Base-by-base conservation (phyloP, 192 early-diverging fungal species). In the Podochytrium sp. region DNA sequence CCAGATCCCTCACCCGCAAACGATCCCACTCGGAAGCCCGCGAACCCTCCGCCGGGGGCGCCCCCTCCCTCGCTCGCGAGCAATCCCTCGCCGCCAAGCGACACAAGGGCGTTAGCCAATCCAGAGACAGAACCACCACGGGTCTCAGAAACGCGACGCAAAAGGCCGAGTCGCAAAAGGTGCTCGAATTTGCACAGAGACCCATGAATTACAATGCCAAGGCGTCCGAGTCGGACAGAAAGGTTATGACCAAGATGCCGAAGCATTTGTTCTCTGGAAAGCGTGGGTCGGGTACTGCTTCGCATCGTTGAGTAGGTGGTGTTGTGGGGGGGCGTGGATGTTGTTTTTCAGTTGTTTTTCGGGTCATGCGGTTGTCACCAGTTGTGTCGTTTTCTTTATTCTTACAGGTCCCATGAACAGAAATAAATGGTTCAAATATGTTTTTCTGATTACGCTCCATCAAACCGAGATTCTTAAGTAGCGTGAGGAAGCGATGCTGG, bases 241-340 rank as follows among this genome's bases (percentile, higher is more conserved):
- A 79, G n/a, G 95, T 99, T 67, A 78, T 82, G 60, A 89, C 86
- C 68, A 97, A 98, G 86, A 94, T 91, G 91, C 98, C 98, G 52
- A 98, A 96, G 85, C 98, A 99, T 79, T 87, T 99, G 90, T 98
- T 97, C 78, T 81, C 92, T 29, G 93, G 94, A 72, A 99, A 99
- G 86, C 88, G 92, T 68, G 85, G 86, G 35, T 42, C 41, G 30
- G 83, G 83, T 18, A 81, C 41, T 12, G 76, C 83, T 6, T 52
- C 55, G 32, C 83, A 78, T 43, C 80, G 83, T 72, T 85, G 75
- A 73, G 14, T 12, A 58, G 10, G n/a, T n/a, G n/a, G n/a, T n/a
- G n/a, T n/a, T n/a, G n/a, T n/a, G n/a, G n/a, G n/a, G n/a, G n/a
- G n/a, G n/a, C n/a, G n/a, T n/a, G n/a, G n/a, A n/a, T n/a, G n/a